phyloP scores from a whole-genome alignment of 139 green algal genomes.

The Microglena sp. region DNA sequence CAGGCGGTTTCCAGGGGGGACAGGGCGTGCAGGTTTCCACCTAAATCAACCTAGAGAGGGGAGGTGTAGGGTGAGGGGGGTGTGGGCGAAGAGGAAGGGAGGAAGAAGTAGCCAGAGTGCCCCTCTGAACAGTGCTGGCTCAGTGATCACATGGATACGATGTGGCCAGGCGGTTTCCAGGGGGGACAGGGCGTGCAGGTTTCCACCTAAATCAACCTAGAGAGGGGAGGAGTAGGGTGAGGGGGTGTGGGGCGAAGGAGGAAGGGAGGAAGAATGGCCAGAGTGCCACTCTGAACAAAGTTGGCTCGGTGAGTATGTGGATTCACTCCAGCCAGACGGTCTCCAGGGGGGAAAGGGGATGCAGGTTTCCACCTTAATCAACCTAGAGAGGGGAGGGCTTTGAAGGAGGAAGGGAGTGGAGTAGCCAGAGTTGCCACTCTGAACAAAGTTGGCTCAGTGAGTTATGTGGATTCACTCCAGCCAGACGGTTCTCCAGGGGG shows the following conservation, averaged over 20 bases:
- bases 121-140: too few relatives aligned
- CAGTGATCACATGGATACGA: constrained; percentile 59
- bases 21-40: constrained; percentile 66
- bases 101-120: too few relatives aligned
- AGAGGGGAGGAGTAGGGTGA: too few relatives aligned
- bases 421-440: too few relatives aligned
- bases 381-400: too few relatives aligned
- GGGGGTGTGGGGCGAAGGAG: too few relatives aligned
- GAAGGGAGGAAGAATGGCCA: constrained; percentile 95
- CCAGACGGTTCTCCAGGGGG: constrained; percentile 47
- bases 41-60: constrained; percentile 69
- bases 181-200: constrained; percentile 63
- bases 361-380: constrained; percentile 52
- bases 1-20: constrained; percentile 50
- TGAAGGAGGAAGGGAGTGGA: too few relatives aligned
- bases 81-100: too few relatives aligned
- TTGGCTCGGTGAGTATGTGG: constrained; percentile 63
- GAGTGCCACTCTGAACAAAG: constrained; percentile 56
- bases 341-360: constrained; percentile 66
- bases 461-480: constrained; percentile 47
- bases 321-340: constrained; percentile 33
- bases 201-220: constrained; percentile 66
- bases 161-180: constrained; percentile 42
- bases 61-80: too few relatives aligned
- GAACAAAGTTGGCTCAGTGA: constrained; percentile 56